Conservation (phyloP, 495 filamentous ascomycete genomes). For the Xylaria venustula region DNA sequence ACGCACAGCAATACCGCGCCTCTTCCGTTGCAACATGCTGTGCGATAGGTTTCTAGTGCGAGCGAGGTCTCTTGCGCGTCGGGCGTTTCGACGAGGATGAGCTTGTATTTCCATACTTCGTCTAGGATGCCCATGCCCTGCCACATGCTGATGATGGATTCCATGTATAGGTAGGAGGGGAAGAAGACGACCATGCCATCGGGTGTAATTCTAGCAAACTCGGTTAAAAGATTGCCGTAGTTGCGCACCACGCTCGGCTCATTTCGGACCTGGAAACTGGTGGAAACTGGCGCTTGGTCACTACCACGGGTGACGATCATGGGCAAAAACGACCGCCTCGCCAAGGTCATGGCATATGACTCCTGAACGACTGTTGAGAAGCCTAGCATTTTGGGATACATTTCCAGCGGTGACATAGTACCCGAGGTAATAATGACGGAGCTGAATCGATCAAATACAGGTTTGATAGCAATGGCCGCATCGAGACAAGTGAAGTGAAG, state of each 20-base stretch:
- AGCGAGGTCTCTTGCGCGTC: constrained; percentile 96
- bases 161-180: constrained; percentile 98
- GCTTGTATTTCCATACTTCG: constrained; percentile 98
- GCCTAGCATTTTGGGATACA: constrained; percentile 98
- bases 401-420: constrained; percentile 93
- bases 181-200: constrained; percentile 99
- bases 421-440: constrained; percentile 99
- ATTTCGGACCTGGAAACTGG: constrained; percentile 89
- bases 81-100: constrained; percentile 96
- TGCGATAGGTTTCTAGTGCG: constrained; percentile 93
- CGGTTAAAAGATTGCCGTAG: constrained; percentile 87
- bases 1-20: constrained; percentile 92
- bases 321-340: constrained; percentile 90
- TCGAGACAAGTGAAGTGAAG: constrained; percentile 96
- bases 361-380: constrained; percentile 91
- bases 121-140: constrained; percentile 97
- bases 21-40: constrained; percentile 93
- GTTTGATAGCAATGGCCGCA: constrained; percentile 97
- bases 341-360: constrained; percentile 96
- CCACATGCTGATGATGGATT: constrained; percentile 98
- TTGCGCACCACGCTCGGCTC: constrained; percentile 93
- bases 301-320: constrained; percentile 96
- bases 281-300: constrained; percentile 88
- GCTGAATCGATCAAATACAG: constrained; percentile 94
- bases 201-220: constrained; percentile 91